Evolutionary conservation across 2,329 filamentous ascomycete genomes (phyloP).

Genomic region (Phaeosphaeriaceae sp.): DNA sequence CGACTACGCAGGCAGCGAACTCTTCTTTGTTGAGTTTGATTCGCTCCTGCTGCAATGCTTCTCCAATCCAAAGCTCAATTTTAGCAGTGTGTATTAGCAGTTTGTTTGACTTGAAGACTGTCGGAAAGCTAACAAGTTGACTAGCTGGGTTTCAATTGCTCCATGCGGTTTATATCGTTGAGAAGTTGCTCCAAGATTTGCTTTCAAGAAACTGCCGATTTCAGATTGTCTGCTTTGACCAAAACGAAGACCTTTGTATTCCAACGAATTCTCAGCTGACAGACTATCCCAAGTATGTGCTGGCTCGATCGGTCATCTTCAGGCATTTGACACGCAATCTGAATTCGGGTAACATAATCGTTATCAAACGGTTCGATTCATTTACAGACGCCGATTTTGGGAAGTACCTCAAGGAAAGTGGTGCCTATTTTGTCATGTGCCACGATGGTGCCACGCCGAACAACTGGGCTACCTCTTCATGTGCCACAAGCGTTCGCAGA

Average conservation of each 20-base stretch:
- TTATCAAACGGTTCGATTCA: slow-evolving; percentile 57
- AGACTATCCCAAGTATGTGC: slow-evolving; percentile 60
- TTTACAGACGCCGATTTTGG: slow-evolving; percentile 59
- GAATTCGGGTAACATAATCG: slow-evolving; percentile 46
- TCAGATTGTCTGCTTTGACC: slow-evolving; percentile 71
- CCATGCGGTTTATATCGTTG: slow-evolving; percentile 72
- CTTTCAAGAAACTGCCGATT: slow-evolving; percentile 71
- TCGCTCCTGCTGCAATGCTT: slow-evolving; percentile 70
- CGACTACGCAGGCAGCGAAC: slow-evolving; percentile 75
- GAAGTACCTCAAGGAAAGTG: slow-evolving; percentile 60
- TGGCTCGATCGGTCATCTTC: slow-evolving; percentile 69
- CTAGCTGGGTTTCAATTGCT: slow-evolving; percentile 70
- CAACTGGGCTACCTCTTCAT: slow-evolving; percentile 16
- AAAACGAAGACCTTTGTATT: slow-evolving; percentile 62
- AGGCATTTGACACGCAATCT: slow-evolving; percentile 45
- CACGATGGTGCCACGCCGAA: slow-evolving; percentile 63
- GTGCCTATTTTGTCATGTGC: slow-evolving; percentile 71
- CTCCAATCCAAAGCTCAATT: slow-evolving; percentile 66
- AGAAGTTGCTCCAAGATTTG: slow-evolving; percentile 69
- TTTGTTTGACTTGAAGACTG: background rate
- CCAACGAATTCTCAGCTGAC: slow-evolving; percentile 50
- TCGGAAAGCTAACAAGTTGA: background rate
- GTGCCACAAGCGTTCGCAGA: slow-evolving; percentile 30
- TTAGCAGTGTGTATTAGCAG: slow-evolving; percentile 52
- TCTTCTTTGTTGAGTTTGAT: slow-evolving; percentile 76